Conservation (phyloP, 208 protist genomes). For the Trypanosoma cruzi region DNA sequence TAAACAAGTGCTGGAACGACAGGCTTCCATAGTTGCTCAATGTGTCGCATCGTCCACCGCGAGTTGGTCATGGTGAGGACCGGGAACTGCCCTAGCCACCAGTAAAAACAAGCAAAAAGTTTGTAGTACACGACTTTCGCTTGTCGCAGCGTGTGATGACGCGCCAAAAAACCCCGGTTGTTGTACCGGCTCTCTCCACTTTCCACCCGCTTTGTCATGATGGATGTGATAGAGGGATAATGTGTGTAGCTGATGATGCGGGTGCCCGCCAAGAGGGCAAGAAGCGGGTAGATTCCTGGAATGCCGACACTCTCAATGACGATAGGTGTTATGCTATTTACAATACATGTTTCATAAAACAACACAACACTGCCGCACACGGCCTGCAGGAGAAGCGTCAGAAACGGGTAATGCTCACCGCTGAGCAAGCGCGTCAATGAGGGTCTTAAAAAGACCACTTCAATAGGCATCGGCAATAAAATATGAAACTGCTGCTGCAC, state of each 20-base stretch:
- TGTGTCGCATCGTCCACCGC: constrained; percentile 96
- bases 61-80: constrained; percentile 95
- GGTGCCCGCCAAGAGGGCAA: constrained; percentile 78
- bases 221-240: constrained; percentile 96
- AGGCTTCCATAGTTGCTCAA: constrained; percentile 84
- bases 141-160: constrained; percentile 35
- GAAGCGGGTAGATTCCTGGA: constrained; percentile 95
- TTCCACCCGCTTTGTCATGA: constrained; percentile 76
- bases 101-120: constrained; percentile 90
- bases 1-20: constrained; percentile 66
- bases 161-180: constrained; percentile 69
- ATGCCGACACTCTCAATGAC: constrained; percentile 96
- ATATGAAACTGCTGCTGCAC: constrained; percentile 79
- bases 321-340: constrained; percentile 48
- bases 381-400: constrained; percentile 95
- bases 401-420: constrained; percentile 61
- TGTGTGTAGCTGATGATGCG: constrained; percentile 96
- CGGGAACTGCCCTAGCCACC: constrained; percentile 75
- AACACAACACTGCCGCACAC: constrained; percentile 87
- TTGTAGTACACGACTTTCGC: constrained; percentile 92
- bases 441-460: constrained; percentile 66
- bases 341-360: constrained; percentile 88
- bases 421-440: constrained; percentile 59
- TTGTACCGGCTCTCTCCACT: constrained; percentile 60
- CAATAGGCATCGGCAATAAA: constrained; percentile 43